These are phyloP conservation scores for Oryza brachyantha DNA, from an alignment of 176 grass and related monocot species.

Conservation along the genomic window DNA sequence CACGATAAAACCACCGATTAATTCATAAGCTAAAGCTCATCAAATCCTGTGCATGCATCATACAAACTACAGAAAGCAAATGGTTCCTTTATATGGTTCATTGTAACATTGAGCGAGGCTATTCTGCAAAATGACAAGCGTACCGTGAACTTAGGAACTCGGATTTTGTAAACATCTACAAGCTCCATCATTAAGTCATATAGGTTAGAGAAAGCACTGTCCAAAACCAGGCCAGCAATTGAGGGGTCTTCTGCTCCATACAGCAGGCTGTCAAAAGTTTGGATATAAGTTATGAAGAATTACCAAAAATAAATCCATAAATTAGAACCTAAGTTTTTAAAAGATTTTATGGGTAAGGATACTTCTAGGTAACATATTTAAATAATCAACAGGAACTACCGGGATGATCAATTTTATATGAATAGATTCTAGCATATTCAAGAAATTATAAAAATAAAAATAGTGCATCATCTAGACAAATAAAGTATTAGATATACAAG, in stretches of 20 bases:
- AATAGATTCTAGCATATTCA: conserved; percentile 10
- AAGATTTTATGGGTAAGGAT: background rate
- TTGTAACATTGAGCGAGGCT: background rate
- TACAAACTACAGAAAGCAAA: background rate
- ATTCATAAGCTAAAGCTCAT: background rate
- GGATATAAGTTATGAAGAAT: conserved; percentile 14
- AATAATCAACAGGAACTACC: background rate
- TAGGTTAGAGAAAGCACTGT: conserved; percentile 97
- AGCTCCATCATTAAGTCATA: conserved; percentile 99
- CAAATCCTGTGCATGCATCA: background rate
- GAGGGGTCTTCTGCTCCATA: conserved; percentile 99
- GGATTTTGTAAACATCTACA: conserved; percentile 98
- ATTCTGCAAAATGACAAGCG: conserved; percentile 31
- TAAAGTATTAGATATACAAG: conserved; percentile 14
- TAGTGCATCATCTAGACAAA: background rate
- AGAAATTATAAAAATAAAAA: conserved; percentile 23
- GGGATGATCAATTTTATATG: background rate
- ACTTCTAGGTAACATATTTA: background rate
- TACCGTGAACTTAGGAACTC: conserved; percentile 99
- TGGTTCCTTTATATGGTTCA: conserved; percentile 1
- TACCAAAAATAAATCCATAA: conserved; percentile 20
- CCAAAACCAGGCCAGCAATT: conserved; percentile 97
- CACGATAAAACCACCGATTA: conserved; percentile 19
- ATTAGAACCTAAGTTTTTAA: conserved; percentile 24
- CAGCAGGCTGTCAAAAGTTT: conserved; percentile 49